phyloP scores from a whole-genome alignment of 495 filamentous ascomycete genomes.

The Penicillium daleae region DNA sequence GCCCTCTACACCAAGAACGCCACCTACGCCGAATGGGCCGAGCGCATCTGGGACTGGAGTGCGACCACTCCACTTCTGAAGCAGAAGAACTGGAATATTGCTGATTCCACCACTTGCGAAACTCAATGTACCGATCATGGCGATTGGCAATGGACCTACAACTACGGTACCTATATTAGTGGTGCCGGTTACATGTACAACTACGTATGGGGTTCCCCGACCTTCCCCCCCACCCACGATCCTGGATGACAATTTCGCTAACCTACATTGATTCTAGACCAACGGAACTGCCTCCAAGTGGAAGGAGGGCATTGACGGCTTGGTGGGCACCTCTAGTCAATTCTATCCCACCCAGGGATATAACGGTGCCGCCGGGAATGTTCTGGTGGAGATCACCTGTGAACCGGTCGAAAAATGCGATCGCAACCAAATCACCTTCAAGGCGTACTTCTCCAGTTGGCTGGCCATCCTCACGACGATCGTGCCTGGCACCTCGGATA shows the following conservation, averaged over 20 bases:
- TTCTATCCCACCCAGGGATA: conserved; percentile 60
- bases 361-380: conserved; percentile 44
- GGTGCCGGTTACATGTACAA: conserved; percentile 83
- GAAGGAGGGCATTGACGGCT: conserved; percentile 58
- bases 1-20: conserved; percentile 74
- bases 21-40: conserved; percentile 77
- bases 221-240: not conserved
- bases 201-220: conserved; percentile 44
- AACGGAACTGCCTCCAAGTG: conserved; percentile 51
- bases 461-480: conserved; percentile 67
- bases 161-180: conserved; percentile 71
- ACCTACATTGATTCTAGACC: conserved; percentile 35
- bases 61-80: conserved; percentile 56
- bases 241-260: not conserved
- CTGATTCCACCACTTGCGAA: conserved; percentile 65
- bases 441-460: conserved; percentile 74
- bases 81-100: conserved; percentile 56
- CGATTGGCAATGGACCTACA: conserved; percentile 75
- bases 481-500: conserved; percentile 62
- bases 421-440: conserved; percentile 73
- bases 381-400: conserved; percentile 72
- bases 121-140: conserved; percentile 63
- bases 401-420: conserved; percentile 68
- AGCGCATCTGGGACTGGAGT: conserved; percentile 73
- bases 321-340: conserved; percentile 50